phyloP scores from a whole-genome alignment of 805 yeast genomes.

The Yarrowia divulgata region DNA sequence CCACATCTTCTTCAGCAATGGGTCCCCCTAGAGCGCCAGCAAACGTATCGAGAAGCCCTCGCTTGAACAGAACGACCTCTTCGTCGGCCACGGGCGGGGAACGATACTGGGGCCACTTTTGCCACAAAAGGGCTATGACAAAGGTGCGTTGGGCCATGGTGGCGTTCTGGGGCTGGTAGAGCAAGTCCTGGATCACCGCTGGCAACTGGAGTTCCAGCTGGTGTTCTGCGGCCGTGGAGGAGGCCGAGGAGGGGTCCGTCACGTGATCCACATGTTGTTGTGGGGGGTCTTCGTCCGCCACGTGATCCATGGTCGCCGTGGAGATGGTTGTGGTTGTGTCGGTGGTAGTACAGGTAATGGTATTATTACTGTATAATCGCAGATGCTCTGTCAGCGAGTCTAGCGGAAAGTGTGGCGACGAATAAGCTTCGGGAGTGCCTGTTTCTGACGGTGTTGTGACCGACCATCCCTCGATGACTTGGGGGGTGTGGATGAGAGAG shows the following conservation, averaged over 20 bases:
- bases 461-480: slow-evolving; percentile 25
- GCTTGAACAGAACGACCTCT: slow-evolving; percentile 10
- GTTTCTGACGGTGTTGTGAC: slow-evolving; percentile 21
- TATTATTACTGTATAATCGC: slow-evolving; percentile 28
- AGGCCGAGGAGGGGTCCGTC: neutral
- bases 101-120: slow-evolving; percentile 26
- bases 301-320: slow-evolving; percentile 34
- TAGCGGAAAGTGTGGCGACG: slow-evolving; percentile 38
- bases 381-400: slow-evolving; percentile 38
- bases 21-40: slow-evolving; percentile 8
- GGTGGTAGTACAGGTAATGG: neutral
- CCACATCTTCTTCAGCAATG: slow-evolving; percentile 4
- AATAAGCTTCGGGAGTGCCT: slow-evolving; percentile 34
- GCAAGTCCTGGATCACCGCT: slow-evolving; percentile 11
- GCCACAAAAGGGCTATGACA: slow-evolving; percentile 34
- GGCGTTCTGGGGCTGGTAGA: slow-evolving; percentile 10
- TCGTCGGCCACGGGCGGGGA: neutral
- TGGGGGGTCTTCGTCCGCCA: neutral
- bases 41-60: slow-evolving; percentile 8
- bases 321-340: no score
- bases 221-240: neutral
- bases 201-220: slow-evolving; percentile 26
- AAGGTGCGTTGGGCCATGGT: slow-evolving; percentile 25
- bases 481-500: slow-evolving; percentile 25
- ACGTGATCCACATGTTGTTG: no score